Evolutionary conservation across 208 protist species (phyloP), one percentile per base, ranked within the genome.

Genomic region (Leishmania braziliensis): DNA sequence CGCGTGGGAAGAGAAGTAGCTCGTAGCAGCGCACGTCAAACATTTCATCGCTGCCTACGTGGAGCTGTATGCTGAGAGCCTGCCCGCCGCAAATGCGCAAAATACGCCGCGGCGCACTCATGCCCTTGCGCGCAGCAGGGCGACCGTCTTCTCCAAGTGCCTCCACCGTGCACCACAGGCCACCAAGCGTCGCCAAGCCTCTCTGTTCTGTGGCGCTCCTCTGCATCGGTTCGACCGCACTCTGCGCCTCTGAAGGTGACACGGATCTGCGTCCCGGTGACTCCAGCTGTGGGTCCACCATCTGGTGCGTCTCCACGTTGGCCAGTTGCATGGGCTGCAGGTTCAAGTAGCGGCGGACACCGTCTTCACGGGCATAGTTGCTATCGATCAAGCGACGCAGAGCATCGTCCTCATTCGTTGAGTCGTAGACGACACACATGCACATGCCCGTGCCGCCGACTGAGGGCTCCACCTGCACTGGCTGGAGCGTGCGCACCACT

Each of bases 81-180:
- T 91, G 84, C 26, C 93, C 93, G 39, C 93, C 93, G 74, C 93
- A 97, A 63, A 97, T 80, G 51, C 92, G 93, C 91, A 97, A 84
- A 46, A 95, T 87, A 71, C 92, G 91, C n/a, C 84, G 88, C 63
- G 87, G 83, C 39, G 90, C 72, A 26, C 85, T 68, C 33, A 77
- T 76, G 63, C 90, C 84, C 68, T 84, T 84, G 39, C 82, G 81
- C 56, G 65, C 73, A n/a, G 82, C 88, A 8, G 86, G 78, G 9
- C 84, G 85, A 51, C 84, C 90, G 63, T 91, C 83, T 65, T 90
- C 87, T 46, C 89, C 83, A 23, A 96, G 80, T 16, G 83, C 75
- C 73, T 93, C 86, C 20, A 90, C 85, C 8, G 87, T 94, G 80
- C 93, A 96, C 91, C 91, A 95, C 12, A 96, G 85, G 1, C 91